phyloP scores from a whole-genome alignment of 345 rosid species.

The Gossypium turneri region DNA sequence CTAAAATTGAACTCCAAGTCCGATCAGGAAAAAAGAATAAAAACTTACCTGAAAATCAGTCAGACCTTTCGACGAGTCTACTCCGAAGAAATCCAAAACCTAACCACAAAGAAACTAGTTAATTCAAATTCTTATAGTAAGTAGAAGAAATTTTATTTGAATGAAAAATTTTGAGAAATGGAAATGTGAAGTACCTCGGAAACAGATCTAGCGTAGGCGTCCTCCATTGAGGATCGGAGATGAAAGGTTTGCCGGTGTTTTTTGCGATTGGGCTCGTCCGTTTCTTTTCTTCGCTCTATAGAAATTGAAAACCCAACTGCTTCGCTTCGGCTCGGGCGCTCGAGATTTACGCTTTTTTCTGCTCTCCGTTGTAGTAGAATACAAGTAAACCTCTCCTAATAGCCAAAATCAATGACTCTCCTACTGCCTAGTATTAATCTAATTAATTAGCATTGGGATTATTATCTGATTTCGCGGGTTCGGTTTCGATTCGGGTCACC shows the following conservation, averaged over 20 bases:
- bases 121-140: background rate
- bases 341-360: slow-evolving; percentile 4
- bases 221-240: slow-evolving; percentile 52
- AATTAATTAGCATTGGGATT: background rate
- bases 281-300: background rate
- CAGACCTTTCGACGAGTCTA: slow-evolving; percentile 74
- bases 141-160: background rate
- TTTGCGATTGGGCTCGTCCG: background rate
- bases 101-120: slow-evolving; percentile 23
- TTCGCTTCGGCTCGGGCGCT: background rate
- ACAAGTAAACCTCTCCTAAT: background rate
- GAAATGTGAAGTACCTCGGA: slow-evolving; percentile 57
- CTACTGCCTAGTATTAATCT: too few species aligned
- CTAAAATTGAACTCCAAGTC: slow-evolving; percentile 18
- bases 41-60: slow-evolving; percentile 77
- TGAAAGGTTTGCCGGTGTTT: background rate
- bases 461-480: background rate
- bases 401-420: too few species aligned
- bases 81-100: slow-evolving; percentile 89
- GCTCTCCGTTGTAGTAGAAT: background rate
- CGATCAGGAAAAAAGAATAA: background rate
- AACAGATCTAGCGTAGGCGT: slow-evolving; percentile 92
- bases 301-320: background rate
- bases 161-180: slow-evolving; percentile 8
- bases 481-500: background rate